These are phyloP conservation scores for Hymenoscyphus salicellus DNA, from an alignment of 2,329 filamentous ascomycete species.

Conservation along the genomic window DNA sequence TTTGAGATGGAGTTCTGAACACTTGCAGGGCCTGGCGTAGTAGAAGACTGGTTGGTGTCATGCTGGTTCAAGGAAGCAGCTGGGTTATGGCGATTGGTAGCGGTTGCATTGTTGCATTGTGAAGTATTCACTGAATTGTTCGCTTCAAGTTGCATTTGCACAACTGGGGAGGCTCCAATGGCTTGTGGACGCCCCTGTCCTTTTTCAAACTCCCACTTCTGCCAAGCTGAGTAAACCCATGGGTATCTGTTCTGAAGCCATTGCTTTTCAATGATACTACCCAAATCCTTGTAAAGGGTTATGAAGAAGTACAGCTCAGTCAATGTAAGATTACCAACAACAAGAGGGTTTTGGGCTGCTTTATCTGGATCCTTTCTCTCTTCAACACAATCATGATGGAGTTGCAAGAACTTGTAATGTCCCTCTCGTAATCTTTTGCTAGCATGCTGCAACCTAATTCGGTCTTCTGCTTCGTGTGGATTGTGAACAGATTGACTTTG, in stretches of 20 bases:
- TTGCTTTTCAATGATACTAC: background rate
- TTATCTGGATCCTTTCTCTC: background rate
- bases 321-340: background rate
- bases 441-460: no score
- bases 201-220: background rate
- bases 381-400: background rate
- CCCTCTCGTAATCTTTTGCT: background rate
- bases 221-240: background rate
- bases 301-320: background rate
- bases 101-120: background rate
- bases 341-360: background rate
- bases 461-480: no score
- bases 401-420: background rate
- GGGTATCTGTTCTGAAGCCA: background rate
- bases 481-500: no score
- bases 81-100: background rate
- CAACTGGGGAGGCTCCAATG: background rate
- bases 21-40: background rate
- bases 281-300: background rate
- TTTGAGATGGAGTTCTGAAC: background rate
- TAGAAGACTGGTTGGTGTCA: background rate
- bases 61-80: background rate
- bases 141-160: background rate
- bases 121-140: background rate
- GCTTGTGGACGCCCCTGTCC: background rate